Percentiles rank a stretch among this genome's conserved stretches.
Evolutionary conservation across 805 yeast species (phyloP).

Genomic region (Barnettozyma sucrosica): DNA sequence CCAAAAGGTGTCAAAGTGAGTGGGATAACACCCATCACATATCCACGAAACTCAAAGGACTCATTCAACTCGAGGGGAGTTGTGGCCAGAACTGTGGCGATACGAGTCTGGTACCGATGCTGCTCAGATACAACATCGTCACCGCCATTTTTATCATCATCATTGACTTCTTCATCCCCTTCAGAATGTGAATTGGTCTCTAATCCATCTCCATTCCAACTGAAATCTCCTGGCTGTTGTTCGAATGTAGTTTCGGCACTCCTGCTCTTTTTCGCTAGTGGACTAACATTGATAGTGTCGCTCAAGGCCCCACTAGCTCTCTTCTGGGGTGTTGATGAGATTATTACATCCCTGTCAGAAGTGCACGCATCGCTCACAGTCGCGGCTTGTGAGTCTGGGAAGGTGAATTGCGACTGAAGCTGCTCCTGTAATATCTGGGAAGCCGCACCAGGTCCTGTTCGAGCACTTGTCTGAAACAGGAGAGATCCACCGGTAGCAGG

Average conservation of each 20-base stretch:
- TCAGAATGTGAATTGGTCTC: not conserved
- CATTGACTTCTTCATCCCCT: not conserved
- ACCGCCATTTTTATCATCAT: not conserved
- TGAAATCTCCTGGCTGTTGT: not conserved
- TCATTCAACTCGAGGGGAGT: not conserved
- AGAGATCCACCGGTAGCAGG: not conserved
- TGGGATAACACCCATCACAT: constrained; percentile 15
- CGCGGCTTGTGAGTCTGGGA: not conserved
- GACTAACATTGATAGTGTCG: not conserved
- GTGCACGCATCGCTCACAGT: not conserved
- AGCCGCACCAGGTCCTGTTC: not conserved
- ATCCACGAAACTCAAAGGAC: constrained; percentile 8
- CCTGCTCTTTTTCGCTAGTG: not conserved
- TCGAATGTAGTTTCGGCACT: not conserved
- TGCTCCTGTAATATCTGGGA: not conserved
- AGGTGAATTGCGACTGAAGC: not conserved
- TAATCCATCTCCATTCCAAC: not conserved
- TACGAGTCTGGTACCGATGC: not conserved
- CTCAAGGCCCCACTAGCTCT: not conserved
- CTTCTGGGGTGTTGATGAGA: not conserved
- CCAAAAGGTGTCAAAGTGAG: constrained; percentile 10
- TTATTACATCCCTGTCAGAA: not conserved
- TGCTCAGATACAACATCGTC: not conserved
- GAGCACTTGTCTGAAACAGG: not conserved
- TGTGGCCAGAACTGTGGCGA: not conserved